Evolutionary conservation across 306 rosid genomes (phyloP).

Genomic region (barrel medic (Medicago truncatula)): DNA sequence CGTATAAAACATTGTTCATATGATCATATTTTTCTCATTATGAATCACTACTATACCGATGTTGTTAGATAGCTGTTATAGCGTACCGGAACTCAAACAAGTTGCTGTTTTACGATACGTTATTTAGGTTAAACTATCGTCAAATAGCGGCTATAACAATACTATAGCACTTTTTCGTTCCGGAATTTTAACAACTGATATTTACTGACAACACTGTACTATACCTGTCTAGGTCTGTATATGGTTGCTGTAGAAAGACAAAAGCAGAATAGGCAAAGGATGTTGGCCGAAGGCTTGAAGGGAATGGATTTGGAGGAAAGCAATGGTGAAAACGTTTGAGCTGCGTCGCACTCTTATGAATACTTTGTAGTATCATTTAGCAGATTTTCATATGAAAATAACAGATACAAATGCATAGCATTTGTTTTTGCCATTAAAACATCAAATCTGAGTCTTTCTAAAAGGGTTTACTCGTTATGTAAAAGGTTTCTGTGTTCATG

Average conservation of each 20-base stretch:
- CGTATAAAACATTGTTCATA: not conserved
- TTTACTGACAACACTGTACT: too few species aligned
- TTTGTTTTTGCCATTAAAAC: not conserved
- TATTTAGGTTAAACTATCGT: too few species aligned
- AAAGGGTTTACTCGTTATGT: not conserved
- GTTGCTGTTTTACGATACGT: too few species aligned
- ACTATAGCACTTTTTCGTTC: too few species aligned
- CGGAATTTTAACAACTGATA: too few species aligned
- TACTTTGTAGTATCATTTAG: not conserved
- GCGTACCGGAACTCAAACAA: too few species aligned
- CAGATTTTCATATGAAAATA: constrained; percentile 29
- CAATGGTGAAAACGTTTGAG: constrained; percentile 29
- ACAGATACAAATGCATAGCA: not conserved
- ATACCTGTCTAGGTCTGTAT: constrained; percentile 47
- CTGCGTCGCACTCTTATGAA: constrained; percentile 17
- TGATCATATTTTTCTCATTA: constrained; percentile 20
- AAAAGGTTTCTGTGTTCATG: not conserved
- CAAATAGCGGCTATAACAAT: too few species aligned
- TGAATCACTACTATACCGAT: constrained; percentile 1
- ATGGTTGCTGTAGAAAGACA: constrained; percentile 60
- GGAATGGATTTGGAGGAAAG: constrained; percentile 45
- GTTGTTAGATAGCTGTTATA: too few species aligned
- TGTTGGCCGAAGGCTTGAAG: constrained; percentile 52
- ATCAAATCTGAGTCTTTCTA: not conserved
- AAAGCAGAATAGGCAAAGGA: constrained; percentile 48